A percentile compares a stretch with the other conserved stretches of the same genome.
phyloP scores from a whole-genome alignment of 208 protist species.

The Trypanosoma grayi region DNA sequence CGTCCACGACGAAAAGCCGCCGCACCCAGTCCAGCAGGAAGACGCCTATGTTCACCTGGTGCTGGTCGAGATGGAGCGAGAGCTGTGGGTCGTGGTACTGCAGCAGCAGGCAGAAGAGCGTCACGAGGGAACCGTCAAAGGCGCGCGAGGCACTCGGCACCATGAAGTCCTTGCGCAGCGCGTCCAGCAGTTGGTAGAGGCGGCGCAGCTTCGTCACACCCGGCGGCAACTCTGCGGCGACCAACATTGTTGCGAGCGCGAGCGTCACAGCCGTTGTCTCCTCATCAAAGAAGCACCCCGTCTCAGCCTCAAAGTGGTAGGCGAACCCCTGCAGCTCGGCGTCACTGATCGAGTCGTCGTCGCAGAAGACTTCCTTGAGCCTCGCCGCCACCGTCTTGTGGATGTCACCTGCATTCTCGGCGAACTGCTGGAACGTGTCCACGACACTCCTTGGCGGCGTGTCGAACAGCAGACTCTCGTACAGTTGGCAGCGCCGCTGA shows the following conservation, averaged over 20 bases:
- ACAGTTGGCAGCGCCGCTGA: constrained; percentile 44
- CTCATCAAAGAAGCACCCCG: constrained; percentile 42
- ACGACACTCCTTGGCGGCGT: not conserved
- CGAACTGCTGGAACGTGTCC: constrained; percentile 15
- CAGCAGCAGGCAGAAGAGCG: constrained; percentile 78
- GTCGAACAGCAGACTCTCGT: constrained; percentile 53
- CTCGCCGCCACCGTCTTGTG: constrained; percentile 31
- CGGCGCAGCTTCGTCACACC: constrained; percentile 14
- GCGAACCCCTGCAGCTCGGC: constrained; percentile 34
- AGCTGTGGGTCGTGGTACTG: constrained; percentile 90
- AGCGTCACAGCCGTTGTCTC: constrained; percentile 42
- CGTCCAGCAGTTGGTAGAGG: constrained; percentile 31
- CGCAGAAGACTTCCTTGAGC: constrained; percentile 2
- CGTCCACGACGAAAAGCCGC: constrained; percentile 44
- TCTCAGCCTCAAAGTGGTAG: constrained; percentile 33
- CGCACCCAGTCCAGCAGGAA: constrained; percentile 61
- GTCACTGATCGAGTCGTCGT: constrained; percentile 25
- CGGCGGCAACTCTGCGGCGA: constrained; percentile 11
- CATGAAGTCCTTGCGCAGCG: constrained; percentile 40
- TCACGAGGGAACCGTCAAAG: constrained; percentile 34
- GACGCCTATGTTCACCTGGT: constrained; percentile 50
- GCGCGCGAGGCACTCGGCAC: constrained; percentile 34
- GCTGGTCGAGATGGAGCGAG: constrained; percentile 77
- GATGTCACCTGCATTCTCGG: constrained; percentile 27
- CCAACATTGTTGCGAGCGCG: constrained; percentile 36